Conservation (phyloP, 768 basidiomycete genomes). For the Termitomyces sp. region DNA sequence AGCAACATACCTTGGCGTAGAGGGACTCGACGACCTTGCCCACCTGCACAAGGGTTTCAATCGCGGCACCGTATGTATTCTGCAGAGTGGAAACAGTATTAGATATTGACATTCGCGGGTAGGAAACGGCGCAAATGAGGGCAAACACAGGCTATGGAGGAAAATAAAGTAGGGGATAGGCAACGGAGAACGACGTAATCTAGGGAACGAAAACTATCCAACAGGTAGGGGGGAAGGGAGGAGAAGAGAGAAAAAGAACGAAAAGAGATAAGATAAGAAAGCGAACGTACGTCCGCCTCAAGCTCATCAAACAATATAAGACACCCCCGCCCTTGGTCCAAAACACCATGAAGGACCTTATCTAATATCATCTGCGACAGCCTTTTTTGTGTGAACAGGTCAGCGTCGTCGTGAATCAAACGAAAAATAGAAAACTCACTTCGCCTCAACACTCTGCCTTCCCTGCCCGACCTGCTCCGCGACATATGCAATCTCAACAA, state of each 20-base stretch:
- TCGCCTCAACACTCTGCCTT: slow-evolving; percentile 82
- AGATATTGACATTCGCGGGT: not conserved
- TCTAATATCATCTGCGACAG: slow-evolving; percentile 98
- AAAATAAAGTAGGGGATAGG: too few relatives aligned
- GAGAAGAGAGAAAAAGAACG: not conserved
- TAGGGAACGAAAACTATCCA: too few relatives aligned
- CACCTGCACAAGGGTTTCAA: slow-evolving; percentile 85
- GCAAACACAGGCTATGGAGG: not conserved
- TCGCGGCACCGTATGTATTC: slow-evolving; percentile 85
- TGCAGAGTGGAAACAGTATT: slow-evolving; percentile 21
- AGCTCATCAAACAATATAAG: slow-evolving; percentile 86
- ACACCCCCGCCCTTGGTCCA: slow-evolving; percentile 95
- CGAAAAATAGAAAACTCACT: slow-evolving; percentile 43
- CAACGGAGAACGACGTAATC: not conserved
- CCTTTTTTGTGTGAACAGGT: slow-evolving; percentile 30
- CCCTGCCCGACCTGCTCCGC: slow-evolving; percentile 87
- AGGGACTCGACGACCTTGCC: slow-evolving; percentile 91
- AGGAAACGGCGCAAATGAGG: too few relatives aligned
- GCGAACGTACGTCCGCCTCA: slow-evolving; percentile 68
- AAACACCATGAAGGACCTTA: slow-evolving; percentile 87
- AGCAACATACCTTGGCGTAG: slow-evolving; percentile 64
- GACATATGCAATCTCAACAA: slow-evolving; percentile 87
- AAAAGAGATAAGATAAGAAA: not conserved
- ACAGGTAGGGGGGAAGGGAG: not conserved
- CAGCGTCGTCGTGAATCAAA: not conserved